Evolutionary conservation across 169 alveolate species (phyloP).

Genomic region (Plasmodium yoelii): DNA sequence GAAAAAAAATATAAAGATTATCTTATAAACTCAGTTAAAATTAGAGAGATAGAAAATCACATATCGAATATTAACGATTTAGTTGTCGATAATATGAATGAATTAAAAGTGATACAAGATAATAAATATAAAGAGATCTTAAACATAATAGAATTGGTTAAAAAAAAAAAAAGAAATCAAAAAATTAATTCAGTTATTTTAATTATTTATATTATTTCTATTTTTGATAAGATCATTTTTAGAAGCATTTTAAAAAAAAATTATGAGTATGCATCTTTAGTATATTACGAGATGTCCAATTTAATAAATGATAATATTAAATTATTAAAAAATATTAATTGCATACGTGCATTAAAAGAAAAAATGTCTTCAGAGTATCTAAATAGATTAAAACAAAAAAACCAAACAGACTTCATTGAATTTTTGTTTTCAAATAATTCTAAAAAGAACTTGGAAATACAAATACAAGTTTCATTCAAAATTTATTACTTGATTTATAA

Average conservation of each 20-base stretch:
- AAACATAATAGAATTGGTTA: slow-evolving; percentile 38
- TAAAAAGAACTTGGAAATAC: slow-evolving; percentile 33
- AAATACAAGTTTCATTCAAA: slow-evolving; percentile 36
- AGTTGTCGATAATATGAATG: slow-evolving; percentile 43
- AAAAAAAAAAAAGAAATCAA: slow-evolving; percentile 31
- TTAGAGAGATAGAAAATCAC: slow-evolving; percentile 45
- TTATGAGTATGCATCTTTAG: slow-evolving; percentile 52
- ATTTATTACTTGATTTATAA: slow-evolving; percentile 63
- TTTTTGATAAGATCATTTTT: slow-evolving; percentile 56
- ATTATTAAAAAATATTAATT: slow-evolving; percentile 30
- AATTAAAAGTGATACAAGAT: slow-evolving; percentile 47
- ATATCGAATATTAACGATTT: slow-evolving; percentile 34
- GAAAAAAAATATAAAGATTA: slow-evolving; percentile 53
- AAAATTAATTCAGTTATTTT: slow-evolving; percentile 61
- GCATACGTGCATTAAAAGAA: slow-evolving; percentile 37
- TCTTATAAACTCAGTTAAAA: slow-evolving; percentile 23
- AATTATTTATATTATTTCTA: slow-evolving; percentile 44
- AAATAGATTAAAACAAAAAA: slow-evolving; percentile 71
- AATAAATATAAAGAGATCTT: slow-evolving; percentile 56
- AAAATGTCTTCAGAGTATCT: slow-evolving; percentile 45
- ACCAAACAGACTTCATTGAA: slow-evolving; percentile 55
- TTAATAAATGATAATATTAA: slow-evolving; percentile 16
- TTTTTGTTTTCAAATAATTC: slow-evolving; percentile 59
- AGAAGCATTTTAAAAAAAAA: slow-evolving; percentile 59
- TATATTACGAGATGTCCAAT: slow-evolving; percentile 24